phyloP scores from a whole-genome alignment of 169 alveolate species.

The Miamiensis avidus region DNA sequence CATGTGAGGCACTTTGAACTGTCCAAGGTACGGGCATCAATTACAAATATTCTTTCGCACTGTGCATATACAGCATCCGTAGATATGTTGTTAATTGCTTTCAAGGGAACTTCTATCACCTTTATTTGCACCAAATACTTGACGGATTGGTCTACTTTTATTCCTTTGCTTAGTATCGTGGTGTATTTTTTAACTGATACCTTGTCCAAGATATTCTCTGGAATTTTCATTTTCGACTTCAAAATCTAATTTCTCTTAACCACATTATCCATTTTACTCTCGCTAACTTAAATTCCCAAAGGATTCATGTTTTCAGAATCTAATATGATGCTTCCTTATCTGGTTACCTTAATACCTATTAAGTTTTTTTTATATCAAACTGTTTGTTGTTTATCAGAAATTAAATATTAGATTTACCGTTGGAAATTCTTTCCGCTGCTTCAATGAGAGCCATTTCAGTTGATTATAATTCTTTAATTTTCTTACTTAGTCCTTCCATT shows the following conservation, averaged over 20 bases:
- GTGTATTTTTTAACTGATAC: background rate
- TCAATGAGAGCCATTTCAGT: background rate
- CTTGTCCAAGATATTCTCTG: background rate
- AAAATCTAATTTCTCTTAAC: background rate
- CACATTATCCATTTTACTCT: background rate
- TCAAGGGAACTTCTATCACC: background rate
- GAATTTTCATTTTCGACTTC: background rate
- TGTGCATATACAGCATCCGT: background rate
- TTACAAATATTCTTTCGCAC: background rate
- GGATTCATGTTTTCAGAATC: background rate
- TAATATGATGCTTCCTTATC: background rate
- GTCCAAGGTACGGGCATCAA: background rate
- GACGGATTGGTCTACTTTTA: background rate
- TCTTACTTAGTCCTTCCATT: background rate
- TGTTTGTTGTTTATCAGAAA: no score
- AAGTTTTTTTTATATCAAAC: no score
- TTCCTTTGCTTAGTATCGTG: background rate
- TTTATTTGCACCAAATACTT: background rate
- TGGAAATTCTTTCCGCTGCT: background rate
- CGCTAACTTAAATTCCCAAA: background rate
- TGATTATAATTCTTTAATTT: background rate
- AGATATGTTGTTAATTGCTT: background rate
- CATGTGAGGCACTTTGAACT: background rate
- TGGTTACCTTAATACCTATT: background rate
- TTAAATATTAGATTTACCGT: no score